A percentile compares a stretch with the other conserved stretches of the same genome.
Conservation (phyloP, 139 green algal species). For the Chlamydomonas sp. region DNA sequence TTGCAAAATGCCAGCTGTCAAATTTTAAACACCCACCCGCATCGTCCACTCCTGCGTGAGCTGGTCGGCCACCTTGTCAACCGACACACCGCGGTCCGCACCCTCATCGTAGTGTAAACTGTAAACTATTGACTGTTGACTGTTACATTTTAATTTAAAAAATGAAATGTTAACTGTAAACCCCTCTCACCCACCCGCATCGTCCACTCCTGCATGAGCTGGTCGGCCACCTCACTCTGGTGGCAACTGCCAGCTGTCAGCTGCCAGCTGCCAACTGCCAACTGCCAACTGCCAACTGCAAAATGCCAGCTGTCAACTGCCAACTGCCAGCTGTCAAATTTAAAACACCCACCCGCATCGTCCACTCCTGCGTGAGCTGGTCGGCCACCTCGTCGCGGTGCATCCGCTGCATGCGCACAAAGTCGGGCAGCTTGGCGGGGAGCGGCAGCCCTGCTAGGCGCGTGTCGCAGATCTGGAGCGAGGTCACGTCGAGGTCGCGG, state of each 20-base stretch:
- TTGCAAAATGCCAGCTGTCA: too few species aligned
- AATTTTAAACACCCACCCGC: slow-evolving; percentile 49
- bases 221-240: slow-evolving; percentile 33
- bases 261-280: too few species aligned
- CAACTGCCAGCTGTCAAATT: background rate
- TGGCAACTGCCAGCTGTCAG: too few species aligned
- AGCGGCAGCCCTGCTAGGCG: slow-evolving; percentile 32
- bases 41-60: slow-evolving; percentile 59
- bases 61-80: slow-evolving; percentile 34
- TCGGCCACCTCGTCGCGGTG: slow-evolving; percentile 39
- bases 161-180: too few species aligned
- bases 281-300: too few species aligned
- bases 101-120: too few species aligned
- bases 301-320: too few species aligned
- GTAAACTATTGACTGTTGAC: too few species aligned
- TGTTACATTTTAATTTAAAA: background rate
- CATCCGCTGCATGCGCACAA: slow-evolving; percentile 39
- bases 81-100: too few species aligned
- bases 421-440: slow-evolving; percentile 38
- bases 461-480: slow-evolving; percentile 24
- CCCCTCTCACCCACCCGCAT: slow-evolving; percentile 52
- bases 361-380: slow-evolving; percentile 51
- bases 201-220: slow-evolving; percentile 54
- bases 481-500: slow-evolving; percentile 44
- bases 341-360: slow-evolving; percentile 43